Evolutionary conservation across 2,329 filamentous ascomycete genomes (phyloP), one percentile per base, ranked within the genome.

Genomic region (Apiospora arundinis): DNA sequence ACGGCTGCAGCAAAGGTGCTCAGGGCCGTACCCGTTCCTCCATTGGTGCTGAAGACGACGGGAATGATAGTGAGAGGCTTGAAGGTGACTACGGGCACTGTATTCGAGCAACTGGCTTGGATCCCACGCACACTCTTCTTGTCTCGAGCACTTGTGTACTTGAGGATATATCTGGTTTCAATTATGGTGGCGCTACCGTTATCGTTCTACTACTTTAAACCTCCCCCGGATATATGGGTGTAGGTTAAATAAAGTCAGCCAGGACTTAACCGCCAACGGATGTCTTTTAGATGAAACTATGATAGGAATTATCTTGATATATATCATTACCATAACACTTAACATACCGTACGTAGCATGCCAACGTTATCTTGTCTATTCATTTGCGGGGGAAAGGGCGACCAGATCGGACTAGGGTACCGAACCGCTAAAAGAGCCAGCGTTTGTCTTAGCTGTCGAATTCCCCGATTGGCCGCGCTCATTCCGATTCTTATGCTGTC

Each of bases 401-500:
- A 63, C 32, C 56, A 45, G 56, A 23, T 40, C 32, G n/a, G 32
- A 18, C 56, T 32, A 63, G 56, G 56, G 56, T 63, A 11, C 32
- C 32, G 1, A 5, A n/a, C 56, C 28, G 52, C 52, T 63, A 37
- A 63, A 60, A 60, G 25, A 56, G 25, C 16, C 4, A 56, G 49
- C 25, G 46, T 11, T 23, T 56, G 23, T 28, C 14, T 32, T 3
- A 32, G 11, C 63, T 25, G 21, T 66, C 32, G 12, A 9, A 25
- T 45, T 67, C 45, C 63, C 65, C 40, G 44, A 44, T 44, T 32
- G 44, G 65, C 65, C n/a, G 65, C 40, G 1, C 8, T 11, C 65
- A 45, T 67, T 44, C 40, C 40, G 65, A 67, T 67, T 18, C 65
- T 67, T 40, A 14, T n/a, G 52, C 8, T 63, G 32, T 63, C 56